phyloP scores from a whole-genome alignment of 2,329 filamentous ascomycete genomes.

The Colletotrichum salicis region DNA sequence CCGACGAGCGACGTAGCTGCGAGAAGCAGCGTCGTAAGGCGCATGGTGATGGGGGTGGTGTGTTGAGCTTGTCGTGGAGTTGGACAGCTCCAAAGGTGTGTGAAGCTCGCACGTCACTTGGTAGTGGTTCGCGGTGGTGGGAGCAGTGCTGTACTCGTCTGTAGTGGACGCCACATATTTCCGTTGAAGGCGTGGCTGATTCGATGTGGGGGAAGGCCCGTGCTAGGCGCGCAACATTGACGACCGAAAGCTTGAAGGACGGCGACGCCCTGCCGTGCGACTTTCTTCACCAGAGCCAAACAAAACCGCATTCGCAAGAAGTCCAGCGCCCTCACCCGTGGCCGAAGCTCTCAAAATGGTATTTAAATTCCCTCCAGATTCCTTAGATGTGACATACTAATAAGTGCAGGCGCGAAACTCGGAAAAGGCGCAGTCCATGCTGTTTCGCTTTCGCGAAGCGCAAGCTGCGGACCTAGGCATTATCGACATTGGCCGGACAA shows the following conservation, averaged over 20 bases:
- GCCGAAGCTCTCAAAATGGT: slow-evolving; percentile 24
- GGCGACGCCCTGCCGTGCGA: background rate
- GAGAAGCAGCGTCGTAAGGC: slow-evolving; percentile 44
- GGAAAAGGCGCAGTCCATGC: slow-evolving; percentile 99
- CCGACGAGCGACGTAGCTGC: slow-evolving; percentile 55
- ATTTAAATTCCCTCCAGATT: background rate
- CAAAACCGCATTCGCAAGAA: background rate
- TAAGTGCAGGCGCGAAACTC: slow-evolving; percentile 86
- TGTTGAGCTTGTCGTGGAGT: slow-evolving; percentile 23
- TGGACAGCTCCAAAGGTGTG: slow-evolving; percentile 23
- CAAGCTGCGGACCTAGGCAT: slow-evolving; percentile 97
- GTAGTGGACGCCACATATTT: background rate
- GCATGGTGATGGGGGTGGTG: slow-evolving; percentile 34
- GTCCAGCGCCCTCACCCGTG: slow-evolving; percentile 9
- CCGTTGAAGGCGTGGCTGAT: slow-evolving; percentile 10
- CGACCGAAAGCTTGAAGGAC: slow-evolving; percentile 23
- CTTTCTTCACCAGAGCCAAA: slow-evolving; percentile 12
- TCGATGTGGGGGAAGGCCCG: slow-evolving; percentile 21
- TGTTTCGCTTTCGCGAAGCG: slow-evolving; percentile 98
- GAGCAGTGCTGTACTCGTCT: background rate
- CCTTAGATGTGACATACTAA: background rate
- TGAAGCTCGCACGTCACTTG: slow-evolving; percentile 20
- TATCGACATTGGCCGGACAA: slow-evolving; percentile 89
- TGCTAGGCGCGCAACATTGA: slow-evolving; percentile 21
- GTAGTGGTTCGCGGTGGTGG: background rate